These are phyloP conservation scores for Ogataea henricii DNA, from an alignment of 805 yeast genomes.

Conservation along the genomic window DNA sequence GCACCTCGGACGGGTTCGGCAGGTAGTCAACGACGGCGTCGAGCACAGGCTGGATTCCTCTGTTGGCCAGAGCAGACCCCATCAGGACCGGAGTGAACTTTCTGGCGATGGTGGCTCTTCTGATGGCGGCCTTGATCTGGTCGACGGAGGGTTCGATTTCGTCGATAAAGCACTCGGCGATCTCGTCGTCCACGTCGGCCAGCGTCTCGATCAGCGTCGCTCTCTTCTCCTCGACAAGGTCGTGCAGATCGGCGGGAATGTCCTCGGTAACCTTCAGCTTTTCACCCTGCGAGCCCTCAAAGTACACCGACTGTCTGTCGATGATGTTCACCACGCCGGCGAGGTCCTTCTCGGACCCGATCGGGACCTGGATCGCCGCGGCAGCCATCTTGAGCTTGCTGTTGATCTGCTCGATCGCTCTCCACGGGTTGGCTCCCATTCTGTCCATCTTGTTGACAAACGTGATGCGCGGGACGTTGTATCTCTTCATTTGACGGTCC, in stretches of 20 bases:
- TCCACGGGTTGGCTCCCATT: slow-evolving; percentile 98
- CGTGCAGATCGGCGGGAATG: slow-evolving; percentile 79
- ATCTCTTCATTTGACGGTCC: slow-evolving; percentile 98
- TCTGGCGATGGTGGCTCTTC: slow-evolving; percentile 94
- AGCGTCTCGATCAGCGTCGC: slow-evolving; percentile 83
- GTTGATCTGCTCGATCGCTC: slow-evolving; percentile 89
- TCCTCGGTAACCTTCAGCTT: slow-evolving; percentile 56
- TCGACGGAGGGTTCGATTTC: slow-evolving; percentile 84
- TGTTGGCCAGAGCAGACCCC: slow-evolving; percentile 98
- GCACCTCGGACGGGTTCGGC: slow-evolving; percentile 92
- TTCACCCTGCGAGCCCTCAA: slow-evolving; percentile 92
- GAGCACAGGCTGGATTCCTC: slow-evolving; percentile 91
- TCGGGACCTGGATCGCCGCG: slow-evolving; percentile 97
- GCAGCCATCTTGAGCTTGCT: slow-evolving; percentile 87
- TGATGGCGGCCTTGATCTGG: slow-evolving; percentile 85
- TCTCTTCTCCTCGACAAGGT: slow-evolving; percentile 88
- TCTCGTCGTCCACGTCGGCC: slow-evolving; percentile 98
- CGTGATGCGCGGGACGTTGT: slow-evolving; percentile 94
- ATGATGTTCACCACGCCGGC: slow-evolving; percentile 91
- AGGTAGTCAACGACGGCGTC: slow-evolving; percentile 95
- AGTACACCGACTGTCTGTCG: slow-evolving; percentile 82
- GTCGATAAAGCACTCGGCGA: slow-evolving; percentile 88
- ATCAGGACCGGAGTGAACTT: slow-evolving; percentile 98
- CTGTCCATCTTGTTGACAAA: slow-evolving; percentile 98
- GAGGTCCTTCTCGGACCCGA: slow-evolving; percentile 86